phyloP scores from a whole-genome alignment of 352 stramenopile species.

The Globisporangium parvum region DNA sequence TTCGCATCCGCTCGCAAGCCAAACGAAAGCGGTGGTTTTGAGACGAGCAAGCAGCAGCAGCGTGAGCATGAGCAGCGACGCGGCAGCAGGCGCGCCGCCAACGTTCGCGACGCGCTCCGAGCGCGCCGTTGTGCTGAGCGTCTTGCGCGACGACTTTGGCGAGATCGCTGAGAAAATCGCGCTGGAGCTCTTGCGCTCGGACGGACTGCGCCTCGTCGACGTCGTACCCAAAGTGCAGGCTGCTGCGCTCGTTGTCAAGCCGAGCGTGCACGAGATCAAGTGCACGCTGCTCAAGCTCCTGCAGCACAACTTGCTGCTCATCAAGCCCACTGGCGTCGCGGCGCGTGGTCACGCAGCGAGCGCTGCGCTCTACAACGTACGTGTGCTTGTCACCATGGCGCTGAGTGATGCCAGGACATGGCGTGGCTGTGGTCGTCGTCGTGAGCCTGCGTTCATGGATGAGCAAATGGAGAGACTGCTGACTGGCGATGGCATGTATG shows the following conservation, averaged over 20 bases:
- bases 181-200: constrained; percentile 50
- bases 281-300: constrained; percentile 79
- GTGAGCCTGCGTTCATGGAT: too few species aligned
- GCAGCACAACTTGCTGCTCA: constrained; percentile 81
- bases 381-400: not conserved
- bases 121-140: constrained; percentile 60
- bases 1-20: not conserved
- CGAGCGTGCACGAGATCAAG: constrained; percentile 74
- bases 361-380: constrained; percentile 15
- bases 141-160: constrained; percentile 81
- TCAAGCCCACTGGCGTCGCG: constrained; percentile 29
- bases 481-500: too few species aligned
- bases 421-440: too few species aligned
- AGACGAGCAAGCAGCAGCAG: not conserved
- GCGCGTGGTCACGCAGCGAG: constrained; percentile 13
- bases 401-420: not conserved
- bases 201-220: constrained; percentile 60
- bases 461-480: too few species aligned
- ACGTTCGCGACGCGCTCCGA: constrained; percentile 66
- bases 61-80: not conserved
- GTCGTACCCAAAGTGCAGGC: constrained; percentile 59
- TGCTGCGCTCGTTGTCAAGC: constrained; percentile 20
- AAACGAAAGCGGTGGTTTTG: constrained; percentile 1
- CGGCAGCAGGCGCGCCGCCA: not conserved
- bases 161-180: constrained; percentile 58